Conservation (phyloP, 2,329 filamentous ascomycete genomes). For the Epichloe sibirici region DNA sequence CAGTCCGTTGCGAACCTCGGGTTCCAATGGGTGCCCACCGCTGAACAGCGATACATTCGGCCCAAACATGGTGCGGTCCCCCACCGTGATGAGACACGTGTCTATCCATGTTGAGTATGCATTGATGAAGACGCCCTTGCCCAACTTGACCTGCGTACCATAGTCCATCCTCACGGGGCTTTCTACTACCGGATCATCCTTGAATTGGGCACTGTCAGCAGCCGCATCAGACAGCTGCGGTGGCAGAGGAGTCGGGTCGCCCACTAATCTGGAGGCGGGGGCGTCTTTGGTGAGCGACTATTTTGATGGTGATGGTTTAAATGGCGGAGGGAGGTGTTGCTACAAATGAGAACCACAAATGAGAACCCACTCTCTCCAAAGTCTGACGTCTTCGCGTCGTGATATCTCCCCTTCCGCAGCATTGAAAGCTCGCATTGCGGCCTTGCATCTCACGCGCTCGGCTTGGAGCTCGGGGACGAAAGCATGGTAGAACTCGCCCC, state of each 20-base stretch:
- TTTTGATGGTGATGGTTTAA: too few relatives aligned
- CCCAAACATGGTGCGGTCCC: constrained; percentile 64
- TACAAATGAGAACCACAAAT: neutral
- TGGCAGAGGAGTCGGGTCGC: constrained; percentile 3
- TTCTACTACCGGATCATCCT: constrained; percentile 11
- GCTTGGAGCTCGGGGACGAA: constrained; percentile 3
- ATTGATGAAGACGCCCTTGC: constrained; percentile 62
- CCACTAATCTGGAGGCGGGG: neutral
- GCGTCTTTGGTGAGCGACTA: neutral
- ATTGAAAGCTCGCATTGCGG: constrained; percentile 4
- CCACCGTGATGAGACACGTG: constrained; percentile 62
- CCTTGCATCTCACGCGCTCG: constrained; percentile 2
- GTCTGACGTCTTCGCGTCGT: constrained; percentile 4
- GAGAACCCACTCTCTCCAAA: constrained; percentile 7
- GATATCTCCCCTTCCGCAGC: constrained; percentile 1
- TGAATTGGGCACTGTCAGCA: constrained; percentile 5
- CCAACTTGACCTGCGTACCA: constrained; percentile 27
- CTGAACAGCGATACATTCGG: constrained; percentile 68
- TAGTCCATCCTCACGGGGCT: constrained; percentile 12
- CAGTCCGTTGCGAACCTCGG: constrained; percentile 58
- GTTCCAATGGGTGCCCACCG: constrained; percentile 67
- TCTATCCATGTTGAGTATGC: constrained; percentile 66
- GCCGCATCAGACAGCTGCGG: constrained; percentile 3
- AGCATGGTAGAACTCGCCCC: constrained; percentile 5
- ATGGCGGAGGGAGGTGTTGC: too few relatives aligned